These are phyloP conservation scores for Apophysomyces trapeziformis DNA, from an alignment of 371 early-diverging fungal genomes.

Conservation along the genomic window DNA sequence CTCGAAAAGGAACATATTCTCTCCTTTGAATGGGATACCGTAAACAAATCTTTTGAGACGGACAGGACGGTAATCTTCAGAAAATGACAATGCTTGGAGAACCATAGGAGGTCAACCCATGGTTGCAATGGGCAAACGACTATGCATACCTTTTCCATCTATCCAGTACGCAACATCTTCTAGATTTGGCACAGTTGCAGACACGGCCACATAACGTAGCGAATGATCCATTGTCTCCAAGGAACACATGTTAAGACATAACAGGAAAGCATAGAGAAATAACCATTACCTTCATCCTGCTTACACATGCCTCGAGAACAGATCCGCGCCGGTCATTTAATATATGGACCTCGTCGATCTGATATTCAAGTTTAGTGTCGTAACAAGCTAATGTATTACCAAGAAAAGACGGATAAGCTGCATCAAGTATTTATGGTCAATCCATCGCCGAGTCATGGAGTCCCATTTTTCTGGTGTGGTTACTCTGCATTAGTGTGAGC, in stretches of 20 bases:
- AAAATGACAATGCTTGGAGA: constrained; percentile 52
- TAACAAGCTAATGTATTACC: constrained; percentile 26
- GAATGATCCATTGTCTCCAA: constrained; percentile 30
- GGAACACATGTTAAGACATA: constrained; percentile 4
- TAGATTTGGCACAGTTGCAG: constrained; percentile 90
- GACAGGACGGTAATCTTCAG: constrained; percentile 85
- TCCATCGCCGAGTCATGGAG: constrained; percentile 69
- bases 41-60: constrained; percentile 64
- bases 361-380: no score
- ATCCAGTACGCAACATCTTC: constrained; percentile 81
- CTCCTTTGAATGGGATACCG: constrained; percentile 47
- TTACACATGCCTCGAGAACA: constrained; percentile 58
- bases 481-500: constrained; percentile 37
- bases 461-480: constrained; percentile 88
- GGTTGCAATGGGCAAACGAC: neutral
- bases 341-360: constrained; percentile 65
- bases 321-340: constrained; percentile 55
- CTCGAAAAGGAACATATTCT: constrained; percentile 69
- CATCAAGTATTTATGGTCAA: constrained; percentile 42
- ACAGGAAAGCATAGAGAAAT: neutral
- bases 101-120: neutral
- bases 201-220: constrained; percentile 69
- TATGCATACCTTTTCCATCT: constrained; percentile 38
- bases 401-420: constrained; percentile 42
- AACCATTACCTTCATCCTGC: constrained; percentile 47